Conservation (phyloP, 768 basidiomycete genomes). For the Chalciporus chontae region DNA sequence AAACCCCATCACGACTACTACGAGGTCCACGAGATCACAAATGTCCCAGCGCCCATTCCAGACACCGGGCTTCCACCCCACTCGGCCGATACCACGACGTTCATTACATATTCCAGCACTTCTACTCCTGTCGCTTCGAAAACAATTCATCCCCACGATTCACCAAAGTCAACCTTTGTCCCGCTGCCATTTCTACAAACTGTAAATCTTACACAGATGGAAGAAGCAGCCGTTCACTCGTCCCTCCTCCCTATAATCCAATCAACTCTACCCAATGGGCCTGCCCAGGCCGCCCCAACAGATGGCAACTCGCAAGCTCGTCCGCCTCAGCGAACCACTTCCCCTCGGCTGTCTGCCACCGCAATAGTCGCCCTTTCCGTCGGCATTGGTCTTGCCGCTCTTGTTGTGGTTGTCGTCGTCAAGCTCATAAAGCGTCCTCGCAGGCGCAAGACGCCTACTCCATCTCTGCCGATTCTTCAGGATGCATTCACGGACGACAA, state of each 20-base stretch:
- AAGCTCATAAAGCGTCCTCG: conserved; percentile 49
- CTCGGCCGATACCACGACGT: conserved; percentile 10
- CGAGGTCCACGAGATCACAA: conserved; percentile 24
- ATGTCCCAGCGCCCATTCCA: conserved; percentile 29
- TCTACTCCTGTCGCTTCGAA: conserved; percentile 22
- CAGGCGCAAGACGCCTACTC: conserved; percentile 55
- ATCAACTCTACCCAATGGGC: conserved; percentile 4
- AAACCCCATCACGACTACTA: conserved; percentile 28
- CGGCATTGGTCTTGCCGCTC: conserved; percentile 45
- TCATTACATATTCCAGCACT: conserved; percentile 12
- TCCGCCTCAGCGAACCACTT: conserved; percentile 10
- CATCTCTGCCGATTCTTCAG: conserved; percentile 70
- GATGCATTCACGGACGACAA: conserved; percentile 49
- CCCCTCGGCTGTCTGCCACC: conserved; percentile 43
- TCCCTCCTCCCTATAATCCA: conserved; percentile 3
- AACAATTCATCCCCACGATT: conserved; percentile 7
- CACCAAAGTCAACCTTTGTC: conserved; percentile 25
- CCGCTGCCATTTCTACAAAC: conserved; percentile 28
- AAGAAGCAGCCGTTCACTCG: conserved; percentile 15
- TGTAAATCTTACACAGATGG: conserved; percentile 21
- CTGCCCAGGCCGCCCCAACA: conserved; percentile 1
- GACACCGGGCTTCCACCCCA: conserved; percentile 31
- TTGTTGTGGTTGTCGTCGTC: conserved; percentile 46
- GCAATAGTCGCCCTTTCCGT: conserved; percentile 53
- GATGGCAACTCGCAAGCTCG: not conserved